phyloP scores from a whole-genome alignment of 805 yeast genomes.

The Ogataea populi-albae region DNA sequence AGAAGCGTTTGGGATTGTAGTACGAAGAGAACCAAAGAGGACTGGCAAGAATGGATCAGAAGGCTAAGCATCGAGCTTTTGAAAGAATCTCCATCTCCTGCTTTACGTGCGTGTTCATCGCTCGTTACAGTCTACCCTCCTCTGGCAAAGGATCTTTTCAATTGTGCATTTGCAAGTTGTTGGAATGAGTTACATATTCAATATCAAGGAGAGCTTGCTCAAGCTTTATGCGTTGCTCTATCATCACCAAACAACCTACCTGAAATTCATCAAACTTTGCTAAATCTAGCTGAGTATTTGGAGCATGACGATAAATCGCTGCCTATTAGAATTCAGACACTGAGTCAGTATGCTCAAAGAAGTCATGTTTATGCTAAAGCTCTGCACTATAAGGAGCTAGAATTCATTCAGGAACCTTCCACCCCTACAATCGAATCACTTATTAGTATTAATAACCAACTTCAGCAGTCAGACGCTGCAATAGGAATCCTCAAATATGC shows the following conservation, averaged over 20 bases:
- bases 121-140: constrained; percentile 86
- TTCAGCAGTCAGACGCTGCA: constrained; percentile 97
- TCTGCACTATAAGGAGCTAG: constrained; percentile 90
- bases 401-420: constrained; percentile 89
- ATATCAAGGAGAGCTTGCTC: constrained; percentile 85
- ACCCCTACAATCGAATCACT: constrained; percentile 89
- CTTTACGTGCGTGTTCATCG: constrained; percentile 87
- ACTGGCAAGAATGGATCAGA: constrained; percentile 98
- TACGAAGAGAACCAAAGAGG: constrained; percentile 85
- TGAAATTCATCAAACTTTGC: constrained; percentile 85
- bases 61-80: constrained; percentile 79
- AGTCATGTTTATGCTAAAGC: constrained; percentile 99
- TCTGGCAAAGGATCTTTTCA: constrained; percentile 84
- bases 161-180: constrained; percentile 91
- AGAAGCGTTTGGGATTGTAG: constrained; percentile 90
- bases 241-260: constrained; percentile 93
- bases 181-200: constrained; percentile 91
- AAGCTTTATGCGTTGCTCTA: constrained; percentile 79
- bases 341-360: constrained; percentile 90
- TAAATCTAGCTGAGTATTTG: constrained; percentile 92
- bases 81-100: constrained; percentile 92
- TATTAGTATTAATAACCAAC: constrained; percentile 87
- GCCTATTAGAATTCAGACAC: constrained; percentile 84
- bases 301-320: constrained; percentile 95
- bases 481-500: constrained; percentile 95